Evolutionary conservation across 176 grass and related monocot genomes (phyloP).

Genomic region (Calamus simplicifolius): DNA sequence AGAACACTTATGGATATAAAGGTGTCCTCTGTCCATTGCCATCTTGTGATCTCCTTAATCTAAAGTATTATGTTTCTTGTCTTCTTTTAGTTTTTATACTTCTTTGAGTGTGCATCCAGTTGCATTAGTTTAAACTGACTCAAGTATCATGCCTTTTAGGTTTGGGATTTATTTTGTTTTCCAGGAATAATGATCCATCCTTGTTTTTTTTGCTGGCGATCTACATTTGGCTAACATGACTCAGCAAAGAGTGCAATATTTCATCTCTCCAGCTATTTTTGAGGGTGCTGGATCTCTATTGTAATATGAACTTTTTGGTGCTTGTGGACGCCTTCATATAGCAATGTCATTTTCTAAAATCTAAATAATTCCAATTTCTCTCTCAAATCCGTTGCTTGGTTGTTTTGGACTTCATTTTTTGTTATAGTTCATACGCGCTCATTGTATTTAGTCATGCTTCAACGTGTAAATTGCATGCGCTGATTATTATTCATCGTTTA

Average conservation of each 20-base stretch:
- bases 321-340: background rate
- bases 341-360: no score
- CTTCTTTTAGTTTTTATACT: no score
- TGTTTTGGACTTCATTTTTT: no score
- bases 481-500: no score
- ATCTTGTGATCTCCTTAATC: background rate
- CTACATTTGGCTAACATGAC: background rate
- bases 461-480: no score
- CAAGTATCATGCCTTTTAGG: no score
- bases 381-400: no score
- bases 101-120: no score
- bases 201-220: background rate
- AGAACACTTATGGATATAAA: constrained; percentile 64
- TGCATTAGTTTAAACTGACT: no score
- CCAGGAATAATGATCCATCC: background rate
- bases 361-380: no score
- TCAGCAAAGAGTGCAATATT: background rate
- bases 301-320: background rate
- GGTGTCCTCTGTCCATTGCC: constrained; percentile 12
- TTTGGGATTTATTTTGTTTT: background rate
- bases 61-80: background rate
- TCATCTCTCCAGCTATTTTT: background rate
- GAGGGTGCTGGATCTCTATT: background rate
- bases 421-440: no score
- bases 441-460: no score